A percentile compares a stretch with the other conserved stretches of the same genome.
These are phyloP conservation scores for Tolypocladium album DNA, from an alignment of 2,329 filamentous ascomycete genomes.

Conservation along the genomic window DNA sequence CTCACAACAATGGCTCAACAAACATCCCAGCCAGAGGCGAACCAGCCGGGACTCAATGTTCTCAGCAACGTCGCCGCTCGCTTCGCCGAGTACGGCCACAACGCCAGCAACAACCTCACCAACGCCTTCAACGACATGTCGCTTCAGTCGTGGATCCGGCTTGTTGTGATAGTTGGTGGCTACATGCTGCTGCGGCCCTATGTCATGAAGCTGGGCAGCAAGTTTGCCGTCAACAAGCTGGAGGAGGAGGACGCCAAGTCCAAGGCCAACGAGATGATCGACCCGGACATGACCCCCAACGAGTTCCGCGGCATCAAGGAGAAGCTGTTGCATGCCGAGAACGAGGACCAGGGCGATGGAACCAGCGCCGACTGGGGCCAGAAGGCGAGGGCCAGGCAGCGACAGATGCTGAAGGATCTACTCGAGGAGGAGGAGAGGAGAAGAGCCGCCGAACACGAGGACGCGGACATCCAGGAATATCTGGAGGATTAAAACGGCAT, in stretches of 20 bases:
- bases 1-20: conserved; percentile 11
- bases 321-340: conserved; percentile 38
- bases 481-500: conserved; percentile 34
- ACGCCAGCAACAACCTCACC: conserved; percentile 36
- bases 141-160: conserved; percentile 50
- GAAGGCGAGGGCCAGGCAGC: conserved; percentile 59
- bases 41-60: conserved; percentile 18
- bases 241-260: conserved; percentile 43
- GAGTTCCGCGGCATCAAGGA: conserved; percentile 47
- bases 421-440: conserved; percentile 52
- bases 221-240: conserved; percentile 52
- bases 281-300: conserved; percentile 50
- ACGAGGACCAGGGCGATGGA: conserved; percentile 32
- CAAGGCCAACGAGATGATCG: conserved; percentile 2
- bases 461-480: conserved; percentile 67
- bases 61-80: conserved; percentile 21
- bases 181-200: conserved; percentile 69
- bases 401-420: conserved; percentile 54
- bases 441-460: conserved; percentile 52
- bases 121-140: conserved; percentile 40
- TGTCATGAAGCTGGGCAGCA: conserved; percentile 55
- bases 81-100: conserved; percentile 23
- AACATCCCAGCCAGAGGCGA: conserved; percentile 12
- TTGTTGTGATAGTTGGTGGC: conserved; percentile 59
- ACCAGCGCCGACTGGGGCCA: conserved; percentile 54